A percentile compares a stretch with the other conserved stretches of the same genome.
phyloP scores from a whole-genome alignment of 2,329 filamentous ascomycete genomes.

The Fusarium haematococcum region DNA sequence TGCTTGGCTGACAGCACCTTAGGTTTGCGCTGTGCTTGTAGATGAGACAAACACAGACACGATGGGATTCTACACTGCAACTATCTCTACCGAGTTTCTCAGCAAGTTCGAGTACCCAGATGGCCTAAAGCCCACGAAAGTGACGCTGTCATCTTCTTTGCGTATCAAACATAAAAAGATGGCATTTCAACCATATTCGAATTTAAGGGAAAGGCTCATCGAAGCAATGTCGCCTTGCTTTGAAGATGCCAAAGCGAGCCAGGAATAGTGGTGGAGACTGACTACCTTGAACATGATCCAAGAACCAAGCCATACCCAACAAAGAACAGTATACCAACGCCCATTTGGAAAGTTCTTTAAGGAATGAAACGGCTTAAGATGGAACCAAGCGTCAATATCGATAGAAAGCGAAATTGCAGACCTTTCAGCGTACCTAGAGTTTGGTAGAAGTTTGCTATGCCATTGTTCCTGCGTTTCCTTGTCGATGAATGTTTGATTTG shows the following conservation, averaged over 20 bases:
- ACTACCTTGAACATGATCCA: rapidly evolving
- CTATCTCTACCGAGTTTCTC: slow-evolving; percentile 30
- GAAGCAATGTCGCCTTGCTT: slow-evolving; percentile 6
- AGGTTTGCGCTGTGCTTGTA: slow-evolving; percentile 32
- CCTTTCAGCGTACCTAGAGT: background rate
- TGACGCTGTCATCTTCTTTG: slow-evolving; percentile 2
- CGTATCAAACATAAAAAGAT: slow-evolving; percentile 23
- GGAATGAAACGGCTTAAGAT: background rate
- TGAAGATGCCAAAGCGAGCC: background rate
- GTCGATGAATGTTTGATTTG: background rate
- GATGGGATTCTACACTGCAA: slow-evolving; percentile 38
- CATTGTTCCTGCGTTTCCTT: background rate
- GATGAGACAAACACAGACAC: slow-evolving; percentile 33
- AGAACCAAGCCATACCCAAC: background rate
- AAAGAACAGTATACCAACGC: background rate
- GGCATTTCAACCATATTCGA: slow-evolving; percentile 31
- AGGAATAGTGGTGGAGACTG: background rate
- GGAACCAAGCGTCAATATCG: background rate
- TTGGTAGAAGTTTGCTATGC: background rate
- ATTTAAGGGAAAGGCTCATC: slow-evolving; percentile 24
- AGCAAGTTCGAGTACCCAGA: slow-evolving; percentile 41
- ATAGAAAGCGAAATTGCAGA: background rate
- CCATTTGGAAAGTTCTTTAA: background rate
- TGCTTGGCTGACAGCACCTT: background rate
- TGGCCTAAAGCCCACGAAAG: background rate